A percentile compares a stretch with the other conserved stretches of the same genome.
phyloP scores from a whole-genome alignment of 345 rosid genomes.

The Populus euphratica region DNA sequence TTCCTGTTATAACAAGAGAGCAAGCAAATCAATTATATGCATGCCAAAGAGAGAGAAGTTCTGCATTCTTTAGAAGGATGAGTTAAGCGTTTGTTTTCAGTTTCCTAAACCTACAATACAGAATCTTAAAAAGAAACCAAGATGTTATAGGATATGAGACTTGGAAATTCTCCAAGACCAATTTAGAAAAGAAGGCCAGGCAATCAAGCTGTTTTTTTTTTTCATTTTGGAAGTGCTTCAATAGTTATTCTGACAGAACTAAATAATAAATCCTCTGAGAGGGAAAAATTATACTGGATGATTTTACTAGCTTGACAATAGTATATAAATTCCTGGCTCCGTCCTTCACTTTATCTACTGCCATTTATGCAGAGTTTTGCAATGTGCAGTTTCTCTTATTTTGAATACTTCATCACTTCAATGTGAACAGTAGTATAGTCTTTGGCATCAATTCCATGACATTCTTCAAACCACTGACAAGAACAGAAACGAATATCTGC shows the following conservation, averaged over 20 bases:
- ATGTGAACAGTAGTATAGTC: neutral
- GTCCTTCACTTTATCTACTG: too few species aligned
- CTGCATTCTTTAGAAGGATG: neutral
- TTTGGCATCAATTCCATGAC: neutral
- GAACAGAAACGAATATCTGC: neutral
- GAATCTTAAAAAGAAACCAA: neutral
- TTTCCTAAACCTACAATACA: neutral
- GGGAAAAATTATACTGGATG: neutral
- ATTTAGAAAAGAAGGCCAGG: neutral
- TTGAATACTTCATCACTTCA: neutral
- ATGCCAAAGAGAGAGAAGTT: neutral
- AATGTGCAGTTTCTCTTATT: neutral
- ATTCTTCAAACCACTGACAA: neutral
- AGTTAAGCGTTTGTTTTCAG: neutral
- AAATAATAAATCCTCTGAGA: neutral
- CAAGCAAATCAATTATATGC: neutral
- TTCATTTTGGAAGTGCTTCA: neutral
- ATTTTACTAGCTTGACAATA: neutral
- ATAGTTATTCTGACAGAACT: neutral
- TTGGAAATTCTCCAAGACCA: neutral
- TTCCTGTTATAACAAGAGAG: neutral
- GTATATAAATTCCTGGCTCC: neutral
- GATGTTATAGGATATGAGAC: neutral
- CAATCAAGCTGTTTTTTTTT: neutral
- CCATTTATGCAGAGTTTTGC: neutral